Percentiles rank a stretch among this genome's conserved stretches.
These are phyloP conservation scores for Diospyros lotus DNA, from an alignment of 148 eudicot species.

Conservation along the genomic window DNA sequence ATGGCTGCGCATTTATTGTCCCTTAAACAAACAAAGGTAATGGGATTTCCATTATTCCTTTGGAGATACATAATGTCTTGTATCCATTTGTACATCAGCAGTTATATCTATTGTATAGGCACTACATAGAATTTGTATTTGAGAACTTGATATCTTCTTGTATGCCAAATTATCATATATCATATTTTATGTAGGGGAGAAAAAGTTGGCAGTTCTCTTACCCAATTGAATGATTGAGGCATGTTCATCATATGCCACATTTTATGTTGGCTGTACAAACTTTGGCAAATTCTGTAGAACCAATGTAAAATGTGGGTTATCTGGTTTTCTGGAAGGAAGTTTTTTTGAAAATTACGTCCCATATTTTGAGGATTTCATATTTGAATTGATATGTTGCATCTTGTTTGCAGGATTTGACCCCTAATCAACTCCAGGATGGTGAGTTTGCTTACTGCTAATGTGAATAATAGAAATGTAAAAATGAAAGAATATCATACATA, in stretches of 20 bases:
- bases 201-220: no score
- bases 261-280: no score
- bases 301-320: no score
- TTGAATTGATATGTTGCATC: slow-evolving; percentile 3
- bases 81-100: no score
- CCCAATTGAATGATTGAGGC: no score
- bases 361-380: neutral
- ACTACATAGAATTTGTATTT: neutral
- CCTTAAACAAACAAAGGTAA: slow-evolving; percentile 82
- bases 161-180: no score
- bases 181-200: no score
- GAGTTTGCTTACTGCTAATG: slow-evolving; percentile 21
- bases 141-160: no score
- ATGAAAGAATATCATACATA: neutral
- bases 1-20: slow-evolving; percentile 91
- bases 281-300: no score
- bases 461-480: neutral
- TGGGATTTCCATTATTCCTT: slow-evolving; percentile 3
- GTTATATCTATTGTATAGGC: neutral
- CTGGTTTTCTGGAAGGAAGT: neutral
- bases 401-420: slow-evolving; percentile 62
- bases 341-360: neutral
- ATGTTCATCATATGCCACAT: no score
- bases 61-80: neutral
- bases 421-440: slow-evolving; percentile 82